Conservation (phyloP, 331 rosid genomes). For the Malus hybrid region DNA sequence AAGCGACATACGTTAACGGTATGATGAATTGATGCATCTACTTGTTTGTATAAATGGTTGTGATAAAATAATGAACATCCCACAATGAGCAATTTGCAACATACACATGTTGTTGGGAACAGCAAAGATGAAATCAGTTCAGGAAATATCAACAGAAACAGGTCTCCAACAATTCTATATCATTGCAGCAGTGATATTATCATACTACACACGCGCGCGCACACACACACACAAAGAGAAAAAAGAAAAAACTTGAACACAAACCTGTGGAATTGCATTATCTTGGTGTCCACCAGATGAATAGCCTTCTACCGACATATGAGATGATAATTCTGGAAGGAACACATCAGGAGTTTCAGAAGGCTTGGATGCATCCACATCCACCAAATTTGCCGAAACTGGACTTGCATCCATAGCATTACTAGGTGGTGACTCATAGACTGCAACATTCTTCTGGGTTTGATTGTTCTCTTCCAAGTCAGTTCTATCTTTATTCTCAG, state of each 20-base stretch:
- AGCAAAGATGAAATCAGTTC: neutral
- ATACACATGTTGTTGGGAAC: neutral
- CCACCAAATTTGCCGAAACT: constrained; percentile 20
- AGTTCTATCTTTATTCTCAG: constrained; percentile 21
- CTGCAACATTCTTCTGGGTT: constrained; percentile 25
- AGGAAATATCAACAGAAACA: neutral
- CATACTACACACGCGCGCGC: neutral
- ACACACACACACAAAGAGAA: too few species aligned
- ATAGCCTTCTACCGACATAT: constrained; percentile 9
- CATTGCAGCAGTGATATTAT: neutral
- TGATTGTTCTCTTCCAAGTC: constrained; percentile 16
- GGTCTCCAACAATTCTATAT: neutral
- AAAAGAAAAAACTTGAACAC: constrained; percentile 15
- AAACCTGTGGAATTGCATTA: constrained; percentile 50
- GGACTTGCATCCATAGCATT: constrained; percentile 24
- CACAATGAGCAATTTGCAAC: neutral
- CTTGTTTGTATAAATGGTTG: neutral
- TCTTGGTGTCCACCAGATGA: constrained; percentile 22
- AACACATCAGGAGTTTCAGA: constrained; percentile 32
- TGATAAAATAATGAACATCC: neutral
- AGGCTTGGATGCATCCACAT: constrained; percentile 15
- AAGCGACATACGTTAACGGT: neutral
- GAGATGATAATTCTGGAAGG: constrained; percentile 34
- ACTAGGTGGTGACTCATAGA: constrained; percentile 18
- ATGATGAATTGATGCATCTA: neutral